Evolutionary conservation across 176 grass and related monocot genomes (phyloP), one percentile per base, ranked within the genome.

Genomic region (Eleusine coracana): DNA sequence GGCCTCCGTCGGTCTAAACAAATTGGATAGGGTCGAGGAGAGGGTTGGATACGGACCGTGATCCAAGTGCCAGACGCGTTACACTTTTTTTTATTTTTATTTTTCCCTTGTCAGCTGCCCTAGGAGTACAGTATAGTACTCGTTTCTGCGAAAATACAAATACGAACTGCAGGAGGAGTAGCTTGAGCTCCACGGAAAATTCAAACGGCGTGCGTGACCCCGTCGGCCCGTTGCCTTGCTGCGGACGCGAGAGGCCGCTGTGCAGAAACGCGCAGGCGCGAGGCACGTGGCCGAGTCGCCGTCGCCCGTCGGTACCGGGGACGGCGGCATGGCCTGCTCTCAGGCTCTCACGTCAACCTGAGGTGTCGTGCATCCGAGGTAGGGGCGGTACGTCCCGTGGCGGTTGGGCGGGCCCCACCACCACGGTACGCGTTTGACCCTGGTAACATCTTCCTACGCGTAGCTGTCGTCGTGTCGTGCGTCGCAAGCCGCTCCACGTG

Each of bases 351-450:
- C 86, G 73, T 88, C 80, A 78, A 70, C 54, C 66, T 45, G 89
- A 84, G 70, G 75, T 91, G 80, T 76, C 76, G 76, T n/a, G 37
- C 46, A 80, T 87, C 41, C 69, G 76, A 91, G 80, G 85, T 80
- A 59, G 54, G 42, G 40, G 52, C 28, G 1, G 27, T 59, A 48
- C 50, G 50, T 28, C 1, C 3, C 21, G 21, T 44, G 68, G 68
- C 31, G 1, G 56, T 73, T 72, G 52, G 9, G 39, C 15, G 38
- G 68, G 25, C 36, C 79, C 7, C 39, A 37, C 14, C 23, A 51
- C 45, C n/a, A 5, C 34, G 13, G 71, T 20, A 52, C 46, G 13
- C 2, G 45, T 51, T 73, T 29, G 46, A 29, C 16, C 55, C 16
- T 2, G 31, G 31, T 34, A 34, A 34, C 31, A 34, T 34, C 31